Evolutionary conservation across 352 stramenopile species (phyloP).

Genomic region (Globisporangium perplexum): DNA sequence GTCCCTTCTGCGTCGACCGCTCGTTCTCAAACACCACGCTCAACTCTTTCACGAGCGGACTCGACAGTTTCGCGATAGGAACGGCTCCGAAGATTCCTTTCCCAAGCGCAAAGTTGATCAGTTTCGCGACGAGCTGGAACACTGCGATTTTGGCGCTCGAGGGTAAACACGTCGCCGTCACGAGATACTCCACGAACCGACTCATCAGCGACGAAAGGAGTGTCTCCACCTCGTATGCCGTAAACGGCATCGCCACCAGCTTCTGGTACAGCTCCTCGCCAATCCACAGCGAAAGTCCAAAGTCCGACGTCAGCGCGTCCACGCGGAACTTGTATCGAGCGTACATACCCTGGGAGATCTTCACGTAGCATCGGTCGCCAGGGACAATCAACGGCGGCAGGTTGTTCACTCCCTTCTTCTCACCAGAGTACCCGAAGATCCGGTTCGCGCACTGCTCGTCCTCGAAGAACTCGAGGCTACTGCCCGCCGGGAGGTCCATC

Average conservation of each 20-base stretch:
- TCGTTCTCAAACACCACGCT: constrained; percentile 62
- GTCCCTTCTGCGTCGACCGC: constrained; percentile 43
- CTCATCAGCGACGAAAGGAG: constrained; percentile 45
- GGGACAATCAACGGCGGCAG: constrained; percentile 54
- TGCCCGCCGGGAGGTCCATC: constrained; percentile 70
- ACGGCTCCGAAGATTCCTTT: constrained; percentile 46
- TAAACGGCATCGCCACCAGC: constrained; percentile 39
- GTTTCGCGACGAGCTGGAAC: constrained; percentile 47
- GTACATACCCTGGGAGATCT: constrained; percentile 53
- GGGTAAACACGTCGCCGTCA: constrained; percentile 27
- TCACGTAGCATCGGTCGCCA: constrained; percentile 60
- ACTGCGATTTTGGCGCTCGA: constrained; percentile 42
- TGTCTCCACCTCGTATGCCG: constrained; percentile 55
- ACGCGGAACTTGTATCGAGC: constrained; percentile 80
- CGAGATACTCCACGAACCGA: constrained; percentile 42
- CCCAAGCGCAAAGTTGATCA: constrained; percentile 62
- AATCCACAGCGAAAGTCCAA: constrained; percentile 72
- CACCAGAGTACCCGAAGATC: constrained; percentile 72
- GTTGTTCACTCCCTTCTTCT: constrained; percentile 64
- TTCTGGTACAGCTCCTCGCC: constrained; percentile 63
- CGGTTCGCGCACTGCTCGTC: constrained; percentile 56
- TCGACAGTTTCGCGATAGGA: constrained; percentile 51
- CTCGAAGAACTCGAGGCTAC: constrained; percentile 63
- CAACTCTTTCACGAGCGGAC: constrained; percentile 38
- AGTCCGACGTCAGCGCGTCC: constrained; percentile 56